Percentiles rank a stretch among this genome's conserved stretches.
Evolutionary conservation across 257 asterid genomes (phyloP).

Genomic region (Fraxinus quadrangulata): DNA sequence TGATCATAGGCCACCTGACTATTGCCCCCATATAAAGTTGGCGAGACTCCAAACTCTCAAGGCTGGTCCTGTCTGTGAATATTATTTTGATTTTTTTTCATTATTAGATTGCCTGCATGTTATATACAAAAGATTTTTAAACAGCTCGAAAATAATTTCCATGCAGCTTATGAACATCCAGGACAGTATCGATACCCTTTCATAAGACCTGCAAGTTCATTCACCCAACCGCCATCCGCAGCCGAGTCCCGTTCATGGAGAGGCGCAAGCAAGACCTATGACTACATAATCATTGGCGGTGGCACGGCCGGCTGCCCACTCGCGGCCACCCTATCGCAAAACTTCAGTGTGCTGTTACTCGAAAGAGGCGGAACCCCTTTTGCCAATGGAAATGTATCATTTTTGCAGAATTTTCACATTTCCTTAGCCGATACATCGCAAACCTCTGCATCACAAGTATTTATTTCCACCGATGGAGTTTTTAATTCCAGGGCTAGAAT

Average conservation of each 20-base stretch:
- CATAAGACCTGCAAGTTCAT: conserved; percentile 41
- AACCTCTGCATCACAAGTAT: conserved; percentile 80
- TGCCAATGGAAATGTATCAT: conserved; percentile 73
- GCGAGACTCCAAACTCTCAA: no score
- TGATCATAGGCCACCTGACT: no score
- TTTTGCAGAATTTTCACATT: conserved; percentile 80
- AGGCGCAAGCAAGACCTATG: conserved; percentile 31
- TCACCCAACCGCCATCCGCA: conserved; percentile 27
- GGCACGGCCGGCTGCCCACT: conserved; percentile 98
- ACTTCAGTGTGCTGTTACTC: conserved; percentile 67
- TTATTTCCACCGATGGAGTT: conserved; percentile 91
- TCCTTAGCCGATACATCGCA: conserved; percentile 77
- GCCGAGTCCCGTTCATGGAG: conserved; percentile 5
- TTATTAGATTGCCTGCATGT: no score
- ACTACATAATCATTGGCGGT: conserved; percentile 90
- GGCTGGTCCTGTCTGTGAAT: no score
- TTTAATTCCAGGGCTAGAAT: conserved; percentile 83
- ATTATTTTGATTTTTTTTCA: no score
- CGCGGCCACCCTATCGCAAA: conserved; percentile 80
- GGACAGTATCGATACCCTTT: conserved; percentile 41
- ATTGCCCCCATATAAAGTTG: no score
- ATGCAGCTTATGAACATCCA: conserved; percentile 16
- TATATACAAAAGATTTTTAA: background rate
- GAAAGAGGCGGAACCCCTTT: conserved; percentile 97
- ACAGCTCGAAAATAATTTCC: background rate